These are phyloP conservation scores for Lepraria neglecta DNA, from an alignment of 495 filamentous ascomycete species.

Conservation along the genomic window DNA sequence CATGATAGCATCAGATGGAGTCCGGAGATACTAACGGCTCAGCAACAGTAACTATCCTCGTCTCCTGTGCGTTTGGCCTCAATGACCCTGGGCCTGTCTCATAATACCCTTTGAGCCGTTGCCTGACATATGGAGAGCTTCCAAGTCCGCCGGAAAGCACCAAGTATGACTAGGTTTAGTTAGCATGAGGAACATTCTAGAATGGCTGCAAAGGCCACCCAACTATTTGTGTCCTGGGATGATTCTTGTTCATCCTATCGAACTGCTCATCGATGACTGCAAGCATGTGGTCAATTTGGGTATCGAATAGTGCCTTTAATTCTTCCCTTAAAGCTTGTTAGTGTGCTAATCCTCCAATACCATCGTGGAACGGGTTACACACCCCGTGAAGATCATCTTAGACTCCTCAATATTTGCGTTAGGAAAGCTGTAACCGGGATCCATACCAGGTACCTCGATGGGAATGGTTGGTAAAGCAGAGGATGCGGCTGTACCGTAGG, in stretches of 20 bases:
- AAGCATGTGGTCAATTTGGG: conserved; percentile 48
- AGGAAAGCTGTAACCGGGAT: conserved; percentile 24
- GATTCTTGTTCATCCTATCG: conserved; percentile 41
- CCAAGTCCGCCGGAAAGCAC: conserved; percentile 61
- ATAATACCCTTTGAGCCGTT: conserved; percentile 40
- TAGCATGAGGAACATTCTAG: background rate
- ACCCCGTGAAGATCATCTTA: conserved; percentile 36
- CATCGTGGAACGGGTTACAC: background rate
- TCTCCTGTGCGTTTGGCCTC: conserved; percentile 36
- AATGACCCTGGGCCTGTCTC: conserved; percentile 22
- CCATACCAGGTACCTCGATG: conserved; percentile 33
- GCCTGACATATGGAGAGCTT: conserved; percentile 55
- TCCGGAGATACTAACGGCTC: conserved; percentile 40
- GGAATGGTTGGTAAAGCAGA: conserved; percentile 29
- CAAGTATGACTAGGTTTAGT: conserved; percentile 41
- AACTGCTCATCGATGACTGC: conserved; percentile 50
- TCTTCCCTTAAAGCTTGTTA: conserved; percentile 36
- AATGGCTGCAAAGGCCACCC: conserved; percentile 11
- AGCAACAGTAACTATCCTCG: conserved; percentile 44
- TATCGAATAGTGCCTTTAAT: conserved; percentile 49
- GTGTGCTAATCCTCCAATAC: background rate
- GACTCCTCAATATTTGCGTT: conserved; percentile 33
- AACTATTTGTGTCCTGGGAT: conserved; percentile 45
- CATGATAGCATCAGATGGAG: background rate
- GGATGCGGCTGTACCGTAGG: conserved; percentile 34